Evolutionary conservation across 78 protist genomes (phyloP).

Genomic region (Dictyostelium capitatum): DNA sequence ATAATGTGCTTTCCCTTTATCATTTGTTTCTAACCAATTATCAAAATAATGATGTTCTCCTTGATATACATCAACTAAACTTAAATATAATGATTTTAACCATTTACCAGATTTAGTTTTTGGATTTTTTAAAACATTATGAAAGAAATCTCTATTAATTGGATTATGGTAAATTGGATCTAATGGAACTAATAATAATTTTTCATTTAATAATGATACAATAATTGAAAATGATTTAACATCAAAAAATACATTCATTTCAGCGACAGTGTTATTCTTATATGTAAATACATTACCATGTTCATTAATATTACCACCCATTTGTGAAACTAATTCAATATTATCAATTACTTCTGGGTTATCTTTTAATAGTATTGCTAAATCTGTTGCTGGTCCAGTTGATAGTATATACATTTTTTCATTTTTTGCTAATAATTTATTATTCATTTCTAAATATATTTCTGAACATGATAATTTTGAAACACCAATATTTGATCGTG

Average conservation of each 20-base stretch:
- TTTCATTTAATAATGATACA: not conserved
- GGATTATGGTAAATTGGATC: not conserved
- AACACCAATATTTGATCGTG: not conserved
- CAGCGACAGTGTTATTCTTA: not conserved
- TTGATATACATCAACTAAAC: not conserved
- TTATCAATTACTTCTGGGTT: not conserved
- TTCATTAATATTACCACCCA: not conserved
- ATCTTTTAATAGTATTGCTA: not conserved
- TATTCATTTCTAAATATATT: not conserved
- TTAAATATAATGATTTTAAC: not conserved
- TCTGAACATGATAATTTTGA: not conserved
- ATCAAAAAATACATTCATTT: not conserved
- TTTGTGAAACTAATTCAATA: constrained; percentile 1
- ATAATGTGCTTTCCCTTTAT: not conserved
- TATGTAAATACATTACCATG: not conserved
- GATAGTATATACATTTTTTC: not conserved
- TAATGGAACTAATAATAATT: not conserved
- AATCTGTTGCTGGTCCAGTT: not conserved
- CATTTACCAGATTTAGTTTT: not conserved
- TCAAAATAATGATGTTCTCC: too few species aligned
- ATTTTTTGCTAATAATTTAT: not conserved
- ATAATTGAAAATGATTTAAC: not conserved
- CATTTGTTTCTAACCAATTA: too few species aligned
- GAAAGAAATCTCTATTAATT: not conserved
- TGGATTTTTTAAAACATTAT: not conserved